Percentiles rank a stretch among this genome's conserved stretches.
These are phyloP conservation scores for Glycine latifolia DNA, from an alignment of 306 rosid species.

Conservation along the genomic window DNA sequence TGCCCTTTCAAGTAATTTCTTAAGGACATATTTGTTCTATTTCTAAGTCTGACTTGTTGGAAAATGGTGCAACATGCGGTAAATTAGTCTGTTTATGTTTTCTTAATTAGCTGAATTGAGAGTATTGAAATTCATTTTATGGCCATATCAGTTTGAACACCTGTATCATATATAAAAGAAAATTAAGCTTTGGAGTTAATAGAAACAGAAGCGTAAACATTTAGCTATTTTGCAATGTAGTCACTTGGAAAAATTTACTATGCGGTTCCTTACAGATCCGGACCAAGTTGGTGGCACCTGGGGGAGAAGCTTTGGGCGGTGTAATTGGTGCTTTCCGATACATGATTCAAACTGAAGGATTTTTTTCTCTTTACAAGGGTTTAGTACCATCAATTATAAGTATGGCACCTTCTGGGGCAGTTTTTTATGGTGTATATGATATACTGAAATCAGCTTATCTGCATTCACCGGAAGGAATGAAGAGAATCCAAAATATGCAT, in stretches of 20 bases:
- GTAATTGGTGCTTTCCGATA: slow-evolving; percentile 86
- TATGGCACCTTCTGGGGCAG: slow-evolving; percentile 98
- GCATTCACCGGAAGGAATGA: slow-evolving; percentile 89
- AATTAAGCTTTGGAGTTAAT: slow-evolving; percentile 11
- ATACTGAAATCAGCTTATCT: slow-evolving; percentile 82
- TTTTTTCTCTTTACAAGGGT: slow-evolving; percentile 94
- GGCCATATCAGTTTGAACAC: slow-evolving; percentile 19
- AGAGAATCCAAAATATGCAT: slow-evolving; percentile 73
- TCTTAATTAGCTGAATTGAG: background rate
- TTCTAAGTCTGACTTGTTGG: slow-evolving; percentile 25
- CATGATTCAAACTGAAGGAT: slow-evolving; percentile 92
- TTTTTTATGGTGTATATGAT: slow-evolving; percentile 93
- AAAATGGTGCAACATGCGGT: slow-evolving; percentile 15
- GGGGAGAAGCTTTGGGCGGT: slow-evolving; percentile 95
- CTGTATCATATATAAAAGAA: slow-evolving; percentile 4
- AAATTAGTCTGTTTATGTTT: slow-evolving; percentile 17
- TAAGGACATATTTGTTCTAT: background rate
- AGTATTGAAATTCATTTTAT: too few species aligned
- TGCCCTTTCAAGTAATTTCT: slow-evolving; percentile 25
- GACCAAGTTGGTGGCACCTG: slow-evolving; percentile 93
- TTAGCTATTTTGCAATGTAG: slow-evolving; percentile 38
- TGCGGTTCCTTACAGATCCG: slow-evolving; percentile 69
- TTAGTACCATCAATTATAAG: slow-evolving; percentile 89
- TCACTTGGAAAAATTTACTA: slow-evolving; percentile 33
- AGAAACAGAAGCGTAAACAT: slow-evolving; percentile 16